Evolutionary conservation across 2,329 filamentous ascomycete species (phyloP).

Genomic region (Paramyrothecium roridum): DNA sequence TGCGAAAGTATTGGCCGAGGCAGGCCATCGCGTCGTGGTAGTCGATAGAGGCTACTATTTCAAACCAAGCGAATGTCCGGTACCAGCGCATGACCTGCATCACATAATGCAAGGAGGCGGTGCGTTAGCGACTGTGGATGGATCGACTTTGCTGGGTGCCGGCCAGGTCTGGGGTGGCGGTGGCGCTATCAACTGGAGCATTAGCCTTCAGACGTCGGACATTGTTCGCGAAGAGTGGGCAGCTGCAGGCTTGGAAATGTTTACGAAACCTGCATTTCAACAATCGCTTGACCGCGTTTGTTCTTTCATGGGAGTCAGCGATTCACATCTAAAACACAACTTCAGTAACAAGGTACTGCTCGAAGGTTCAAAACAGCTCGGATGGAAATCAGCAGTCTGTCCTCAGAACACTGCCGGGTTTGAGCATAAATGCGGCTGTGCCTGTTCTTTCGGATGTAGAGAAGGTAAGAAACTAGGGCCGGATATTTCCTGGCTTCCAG

Average conservation of each 20-base stretch:
- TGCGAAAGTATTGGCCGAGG: conserved; percentile 71
- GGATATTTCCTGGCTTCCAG: conserved; percentile 67
- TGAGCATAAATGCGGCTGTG: conserved; percentile 61
- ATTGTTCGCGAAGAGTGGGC: conserved; percentile 76
- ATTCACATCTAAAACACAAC: conserved; percentile 63
- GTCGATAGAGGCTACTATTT: conserved; percentile 74
- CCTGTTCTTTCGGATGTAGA: conserved; percentile 52
- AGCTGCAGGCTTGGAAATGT: conserved; percentile 59
- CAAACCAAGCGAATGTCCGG: conserved; percentile 66
- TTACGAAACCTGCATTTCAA: conserved; percentile 67
- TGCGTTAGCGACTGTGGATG: conserved; percentile 31
- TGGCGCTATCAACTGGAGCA: conserved; percentile 75
- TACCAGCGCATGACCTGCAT: conserved; percentile 21
- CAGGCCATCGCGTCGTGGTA: conserved; percentile 66
- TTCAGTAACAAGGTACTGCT: conserved; percentile 62
- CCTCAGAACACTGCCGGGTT: conserved; percentile 71
- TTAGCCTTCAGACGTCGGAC: conserved; percentile 57
- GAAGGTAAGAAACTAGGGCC: conserved; percentile 71
- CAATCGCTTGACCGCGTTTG: conserved; percentile 70
- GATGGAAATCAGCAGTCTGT: conserved; percentile 62
- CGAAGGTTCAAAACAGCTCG: conserved; percentile 67
- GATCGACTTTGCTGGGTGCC: conserved; percentile 55
- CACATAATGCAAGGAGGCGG: conserved; percentile 4
- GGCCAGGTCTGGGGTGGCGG: conserved; percentile 74
- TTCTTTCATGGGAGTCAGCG: conserved; percentile 68